Conservation (phyloP, 2,329 filamentous ascomycete species). For the Fusarium tupiense region DNA sequence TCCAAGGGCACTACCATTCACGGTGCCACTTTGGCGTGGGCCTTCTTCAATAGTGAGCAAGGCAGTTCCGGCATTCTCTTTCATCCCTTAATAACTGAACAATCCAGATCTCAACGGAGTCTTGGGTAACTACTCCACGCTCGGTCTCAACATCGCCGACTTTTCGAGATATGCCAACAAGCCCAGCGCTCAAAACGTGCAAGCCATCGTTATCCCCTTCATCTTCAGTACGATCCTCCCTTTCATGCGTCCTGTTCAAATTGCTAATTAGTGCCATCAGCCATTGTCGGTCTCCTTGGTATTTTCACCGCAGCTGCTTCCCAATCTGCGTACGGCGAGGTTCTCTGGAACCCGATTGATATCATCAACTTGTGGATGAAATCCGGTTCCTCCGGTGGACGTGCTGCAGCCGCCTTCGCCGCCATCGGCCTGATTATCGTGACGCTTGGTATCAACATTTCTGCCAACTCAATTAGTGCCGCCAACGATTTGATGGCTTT, state of each 20-base stretch:
- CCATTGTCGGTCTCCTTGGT: not conserved
- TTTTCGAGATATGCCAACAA: slow-evolving; percentile 12
- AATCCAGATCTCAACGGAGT: slow-evolving; percentile 1
- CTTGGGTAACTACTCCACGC: slow-evolving; percentile 6
- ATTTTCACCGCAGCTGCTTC: slow-evolving; percentile 7
- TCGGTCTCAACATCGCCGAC: slow-evolving; percentile 5
- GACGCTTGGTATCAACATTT: slow-evolving; percentile 4
- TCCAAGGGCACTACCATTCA: not conserved
- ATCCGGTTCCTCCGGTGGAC: not conserved
- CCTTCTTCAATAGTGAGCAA: not conserved
- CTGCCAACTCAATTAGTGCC: slow-evolving; percentile 11
- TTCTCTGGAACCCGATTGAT: slow-evolving; percentile 4
- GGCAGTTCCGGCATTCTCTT: not conserved
- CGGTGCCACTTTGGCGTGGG: slow-evolving; percentile 4
- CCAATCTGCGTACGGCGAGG: not conserved
- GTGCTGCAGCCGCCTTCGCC: slow-evolving; percentile 5
- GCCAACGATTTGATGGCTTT: slow-evolving; percentile 10
- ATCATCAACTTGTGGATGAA: slow-evolving; percentile 2
- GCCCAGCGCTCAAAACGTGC: slow-evolving; percentile 6
- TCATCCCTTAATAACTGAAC: not conserved
- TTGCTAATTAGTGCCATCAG: not conserved
- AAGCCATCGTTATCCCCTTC: slow-evolving; percentile 1
- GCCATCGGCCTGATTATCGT: slow-evolving; percentile 1
- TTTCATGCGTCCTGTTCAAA: not conserved
- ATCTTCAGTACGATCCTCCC: not conserved